Percentiles rank a stretch among this genome's conserved stretches.
Evolutionary conservation across 257 asterid genomes (phyloP).

Genomic region (Cinchona pubescens): DNA sequence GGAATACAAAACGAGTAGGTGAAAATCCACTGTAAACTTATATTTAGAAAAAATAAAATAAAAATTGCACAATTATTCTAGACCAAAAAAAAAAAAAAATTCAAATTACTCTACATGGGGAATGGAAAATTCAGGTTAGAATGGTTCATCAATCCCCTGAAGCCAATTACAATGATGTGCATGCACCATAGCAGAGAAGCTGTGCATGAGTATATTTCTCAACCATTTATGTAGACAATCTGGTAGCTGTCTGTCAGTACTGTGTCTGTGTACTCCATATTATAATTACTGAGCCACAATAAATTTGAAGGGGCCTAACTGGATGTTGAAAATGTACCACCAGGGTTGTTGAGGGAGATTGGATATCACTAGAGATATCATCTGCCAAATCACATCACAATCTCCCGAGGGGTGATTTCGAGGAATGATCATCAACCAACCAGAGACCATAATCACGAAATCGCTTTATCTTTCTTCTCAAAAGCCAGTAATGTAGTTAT

Average conservation of each 20-base stretch:
- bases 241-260: too few species aligned
- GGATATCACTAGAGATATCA: conserved; percentile 3
- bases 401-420: conserved; percentile 86
- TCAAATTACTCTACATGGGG: not conserved
- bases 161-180: not conserved
- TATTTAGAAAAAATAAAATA: too few species aligned
- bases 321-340: conserved; percentile 1
- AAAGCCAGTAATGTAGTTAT: conserved; percentile 84
- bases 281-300: not conserved
- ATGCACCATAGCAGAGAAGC: not conserved
- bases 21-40: too few species aligned
- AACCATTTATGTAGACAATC: not conserved
- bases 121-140: not conserved
- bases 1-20: not conserved
- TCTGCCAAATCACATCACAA: conserved; percentile 27
- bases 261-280: not conserved
- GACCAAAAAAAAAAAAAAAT: not conserved
- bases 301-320: not conserved
- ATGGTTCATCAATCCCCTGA: not conserved
- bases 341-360: conserved; percentile 6
- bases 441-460: conserved; percentile 82
- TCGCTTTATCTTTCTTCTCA: conserved; percentile 83
- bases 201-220: not conserved
- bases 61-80: too few species aligned
- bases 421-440: conserved; percentile 76